A percentile compares a stretch with the other conserved stretches of the same genome.
phyloP scores from a whole-genome alignment of 306 rosid species.

The Crotalaria pallida region DNA sequence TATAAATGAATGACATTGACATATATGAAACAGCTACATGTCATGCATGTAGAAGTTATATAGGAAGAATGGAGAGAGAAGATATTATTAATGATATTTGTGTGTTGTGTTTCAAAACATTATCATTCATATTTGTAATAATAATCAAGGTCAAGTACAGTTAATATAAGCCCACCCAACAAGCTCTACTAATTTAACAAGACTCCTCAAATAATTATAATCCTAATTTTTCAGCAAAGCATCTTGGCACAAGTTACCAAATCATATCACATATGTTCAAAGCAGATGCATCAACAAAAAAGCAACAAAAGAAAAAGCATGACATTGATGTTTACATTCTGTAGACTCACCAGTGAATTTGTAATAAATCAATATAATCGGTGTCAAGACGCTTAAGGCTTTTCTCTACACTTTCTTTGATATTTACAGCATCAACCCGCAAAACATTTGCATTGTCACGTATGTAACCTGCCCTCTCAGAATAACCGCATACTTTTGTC shows the following conservation, averaged over 20 bases:
- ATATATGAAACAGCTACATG: neutral
- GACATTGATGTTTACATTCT: neutral
- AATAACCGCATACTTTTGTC: constrained; percentile 79
- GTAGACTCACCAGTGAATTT: constrained; percentile 81
- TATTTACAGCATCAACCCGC: constrained; percentile 81
- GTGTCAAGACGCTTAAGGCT: constrained; percentile 87
- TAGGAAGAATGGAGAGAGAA: neutral
- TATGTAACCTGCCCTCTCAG: constrained; percentile 52
- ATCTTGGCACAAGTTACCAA: neutral
- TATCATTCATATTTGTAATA: neutral
- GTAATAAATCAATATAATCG: constrained; percentile 88
- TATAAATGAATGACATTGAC: neutral
- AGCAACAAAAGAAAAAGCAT: neutral
- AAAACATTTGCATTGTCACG: constrained; percentile 62
- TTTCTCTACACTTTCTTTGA: constrained; percentile 91
- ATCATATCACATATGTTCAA: neutral
- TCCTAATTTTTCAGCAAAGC: neutral
- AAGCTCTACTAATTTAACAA: neutral
- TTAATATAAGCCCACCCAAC: neutral
- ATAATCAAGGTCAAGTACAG: neutral
- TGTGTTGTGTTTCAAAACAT: neutral
- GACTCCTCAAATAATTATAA: neutral
- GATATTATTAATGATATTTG: neutral
- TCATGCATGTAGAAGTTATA: neutral
- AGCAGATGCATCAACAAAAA: neutral